A percentile compares a stretch with the other conserved stretches of the same genome.
Evolutionary conservation across 805 yeast genomes (phyloP).

Genomic region (Ogataea corticis): DNA sequence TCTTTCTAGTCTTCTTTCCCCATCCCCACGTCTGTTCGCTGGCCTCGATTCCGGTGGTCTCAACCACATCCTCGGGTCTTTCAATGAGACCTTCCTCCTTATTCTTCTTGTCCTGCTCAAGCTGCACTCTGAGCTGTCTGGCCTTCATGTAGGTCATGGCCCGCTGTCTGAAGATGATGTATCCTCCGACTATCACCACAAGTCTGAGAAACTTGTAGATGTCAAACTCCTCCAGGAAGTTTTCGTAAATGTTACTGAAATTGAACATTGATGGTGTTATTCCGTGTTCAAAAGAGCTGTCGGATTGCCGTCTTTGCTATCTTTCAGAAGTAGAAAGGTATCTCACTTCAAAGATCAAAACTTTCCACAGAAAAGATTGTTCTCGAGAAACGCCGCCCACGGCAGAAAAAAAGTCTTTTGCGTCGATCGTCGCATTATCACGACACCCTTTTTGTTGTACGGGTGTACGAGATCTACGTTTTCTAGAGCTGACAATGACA

Average conservation of each 20-base stretch:
- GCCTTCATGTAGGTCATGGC: slow-evolving; percentile 57
- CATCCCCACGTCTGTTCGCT: slow-evolving; percentile 64
- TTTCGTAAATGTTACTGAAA: slow-evolving; percentile 37
- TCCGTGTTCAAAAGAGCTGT: background rate
- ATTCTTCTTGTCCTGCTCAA: slow-evolving; percentile 47
- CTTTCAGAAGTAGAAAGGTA: too few relatives aligned
- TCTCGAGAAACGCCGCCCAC: too few relatives aligned
- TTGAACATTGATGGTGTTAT: slow-evolving; percentile 14
- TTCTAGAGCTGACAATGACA: too few relatives aligned
- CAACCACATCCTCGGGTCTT: slow-evolving; percentile 35
- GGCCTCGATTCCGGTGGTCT: slow-evolving; percentile 25
- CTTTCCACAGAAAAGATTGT: too few relatives aligned
- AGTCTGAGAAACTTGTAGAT: slow-evolving; percentile 48
- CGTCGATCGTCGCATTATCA: too few relatives aligned
- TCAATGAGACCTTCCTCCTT: slow-evolving; percentile 37
- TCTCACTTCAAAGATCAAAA: too few relatives aligned
- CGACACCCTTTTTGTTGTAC: too few relatives aligned
- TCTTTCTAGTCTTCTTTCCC: slow-evolving; percentile 74
- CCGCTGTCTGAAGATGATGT: slow-evolving; percentile 56
- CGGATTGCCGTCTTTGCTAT: too few relatives aligned
- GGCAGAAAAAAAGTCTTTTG: too few relatives aligned
- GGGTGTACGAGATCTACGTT: too few relatives aligned
- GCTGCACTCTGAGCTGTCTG: slow-evolving; percentile 48
- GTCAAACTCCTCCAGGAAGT: slow-evolving; percentile 42
- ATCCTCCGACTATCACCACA: slow-evolving; percentile 60